Evolutionary conservation across 495 filamentous ascomycete species (phyloP).

Genomic region (Clohesyomyces aquaticus): DNA sequence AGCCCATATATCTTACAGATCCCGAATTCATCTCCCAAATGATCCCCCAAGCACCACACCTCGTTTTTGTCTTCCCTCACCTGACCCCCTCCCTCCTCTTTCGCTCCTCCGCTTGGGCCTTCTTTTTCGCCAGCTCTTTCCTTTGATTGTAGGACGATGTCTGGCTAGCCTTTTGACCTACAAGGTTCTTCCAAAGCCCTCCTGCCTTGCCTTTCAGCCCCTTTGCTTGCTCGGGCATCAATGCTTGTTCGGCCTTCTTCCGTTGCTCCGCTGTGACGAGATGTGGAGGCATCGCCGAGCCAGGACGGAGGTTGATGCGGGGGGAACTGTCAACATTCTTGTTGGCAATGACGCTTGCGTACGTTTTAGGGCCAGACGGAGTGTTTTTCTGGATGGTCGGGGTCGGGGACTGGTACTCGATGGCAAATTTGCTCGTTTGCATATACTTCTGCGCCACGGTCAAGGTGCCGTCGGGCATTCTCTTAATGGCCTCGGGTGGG

Average conservation of each 20-base stretch:
- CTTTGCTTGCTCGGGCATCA: not conserved
- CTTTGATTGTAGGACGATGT: constrained; percentile 1
- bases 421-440: not conserved
- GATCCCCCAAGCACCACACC: constrained; percentile 36
- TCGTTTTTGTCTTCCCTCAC: constrained; percentile 36
- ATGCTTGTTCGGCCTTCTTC: not conserved
- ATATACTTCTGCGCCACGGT: constrained; percentile 2
- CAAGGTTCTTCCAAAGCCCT: constrained; percentile 22
- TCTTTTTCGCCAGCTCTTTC: constrained; percentile 20
- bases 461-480: constrained; percentile 5
- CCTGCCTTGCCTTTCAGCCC: not conserved
- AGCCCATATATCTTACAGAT: constrained; percentile 30
- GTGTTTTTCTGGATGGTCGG: not conserved
- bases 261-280: not conserved
- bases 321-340: not conserved
- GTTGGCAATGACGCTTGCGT: not conserved
- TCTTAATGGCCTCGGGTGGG: not conserved
- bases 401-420: constrained; percentile 2
- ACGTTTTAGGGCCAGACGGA: too few species aligned
- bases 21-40: constrained; percentile 41
- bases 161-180: constrained; percentile 42
- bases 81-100: constrained; percentile 53
- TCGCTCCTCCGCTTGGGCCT: constrained; percentile 49
- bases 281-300: not conserved
- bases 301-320: constrained; percentile 8